Evolutionary conservation across 192 early-diverging fungal genomes (phyloP), one percentile per base, ranked within the genome.

Genomic region (Gaertneriomyces semiglobifer): DNA sequence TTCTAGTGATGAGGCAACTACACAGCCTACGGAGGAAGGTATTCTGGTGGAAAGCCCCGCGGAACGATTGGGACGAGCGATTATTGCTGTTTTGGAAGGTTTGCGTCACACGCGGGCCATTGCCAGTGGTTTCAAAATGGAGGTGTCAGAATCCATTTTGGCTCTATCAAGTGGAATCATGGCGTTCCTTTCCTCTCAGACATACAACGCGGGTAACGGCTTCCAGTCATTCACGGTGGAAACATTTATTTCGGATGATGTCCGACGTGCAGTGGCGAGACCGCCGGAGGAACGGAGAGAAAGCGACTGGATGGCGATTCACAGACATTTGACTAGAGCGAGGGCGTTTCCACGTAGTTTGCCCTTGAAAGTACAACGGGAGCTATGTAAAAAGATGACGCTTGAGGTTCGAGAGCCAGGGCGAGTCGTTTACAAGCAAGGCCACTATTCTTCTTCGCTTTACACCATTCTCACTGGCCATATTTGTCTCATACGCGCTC

Each of bases 201-300:
- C 19, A 6, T 14, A 14, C 5, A 38, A 14, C 33, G 16, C 14
- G 39, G 38, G 12, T 14, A 39, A 57, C 33, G 38, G 19, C 38
- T 57, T 57, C 33, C 14, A 39, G 12, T 57, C 55, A 33, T 57
- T 57, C 8, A 33, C 14, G 5, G 55, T 57, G 18, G 55, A 57
- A 57, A 57, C 55, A 16, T 57, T 57, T 57, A 39, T 57, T 14
- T 39, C 55, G 2, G 55, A 57, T 33, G 55, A 57, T 14, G 55
- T 57, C 5, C 55, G 55, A 57, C 16, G 55, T 14, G 55, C 55
- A 10, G 5, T 57, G n/a, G 12, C 18, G 12, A 4, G 39, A 39
- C 16, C 18, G 12, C 55, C 55, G 38, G 20, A 57, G 8, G 55
- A 57, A 14, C 55, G 55, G 33, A 57, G 5, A 57, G 55, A 57